A percentile compares a stretch with the other conserved stretches of the same genome.
phyloP scores from a whole-genome alignment of 2,329 filamentous ascomycete genomes.

The Blastomyces silverae region DNA sequence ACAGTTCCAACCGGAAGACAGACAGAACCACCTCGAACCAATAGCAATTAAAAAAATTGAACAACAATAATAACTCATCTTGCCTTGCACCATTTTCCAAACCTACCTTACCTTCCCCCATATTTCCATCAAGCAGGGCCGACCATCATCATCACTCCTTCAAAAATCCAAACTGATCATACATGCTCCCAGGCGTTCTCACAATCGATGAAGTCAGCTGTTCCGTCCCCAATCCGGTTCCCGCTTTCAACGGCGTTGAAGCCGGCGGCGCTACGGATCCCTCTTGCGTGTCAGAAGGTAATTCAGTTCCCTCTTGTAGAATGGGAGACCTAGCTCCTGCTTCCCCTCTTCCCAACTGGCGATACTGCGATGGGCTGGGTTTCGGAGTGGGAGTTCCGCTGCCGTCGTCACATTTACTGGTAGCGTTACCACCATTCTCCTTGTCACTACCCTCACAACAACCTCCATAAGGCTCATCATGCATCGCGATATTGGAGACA shows the following conservation, averaged over 20 bases:
- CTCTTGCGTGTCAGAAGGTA: not conserved
- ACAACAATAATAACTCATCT: not conserved
- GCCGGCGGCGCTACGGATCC: not conserved
- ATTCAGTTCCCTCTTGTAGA: not conserved
- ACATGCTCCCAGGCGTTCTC: slow-evolving; percentile 15
- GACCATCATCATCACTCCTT: slow-evolving; percentile 11
- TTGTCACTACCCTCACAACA: not conserved
- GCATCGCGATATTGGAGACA: slow-evolving; percentile 8
- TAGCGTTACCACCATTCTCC: not conserved
- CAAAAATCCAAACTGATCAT: slow-evolving; percentile 15
- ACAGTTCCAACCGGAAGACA: not conserved
- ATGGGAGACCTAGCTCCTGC: too few species aligned
- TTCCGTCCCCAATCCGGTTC: slow-evolving; percentile 19
- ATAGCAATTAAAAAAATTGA: not conserved
- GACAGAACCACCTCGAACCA: not conserved
- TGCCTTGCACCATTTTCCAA: not conserved
- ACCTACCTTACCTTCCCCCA: not conserved
- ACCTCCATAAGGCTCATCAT: not conserved
- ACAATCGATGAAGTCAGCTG: not conserved
- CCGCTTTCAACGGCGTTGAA: slow-evolving; percentile 13
- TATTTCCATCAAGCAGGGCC: not conserved
- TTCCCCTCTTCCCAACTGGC: not conserved
- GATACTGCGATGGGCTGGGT: not conserved
- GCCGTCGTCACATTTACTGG: not conserved
- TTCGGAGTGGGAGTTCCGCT: not conserved